phyloP scores from a whole-genome alignment of 1,284 basidiomycete species.

The Pisolithus thermaeus region DNA sequence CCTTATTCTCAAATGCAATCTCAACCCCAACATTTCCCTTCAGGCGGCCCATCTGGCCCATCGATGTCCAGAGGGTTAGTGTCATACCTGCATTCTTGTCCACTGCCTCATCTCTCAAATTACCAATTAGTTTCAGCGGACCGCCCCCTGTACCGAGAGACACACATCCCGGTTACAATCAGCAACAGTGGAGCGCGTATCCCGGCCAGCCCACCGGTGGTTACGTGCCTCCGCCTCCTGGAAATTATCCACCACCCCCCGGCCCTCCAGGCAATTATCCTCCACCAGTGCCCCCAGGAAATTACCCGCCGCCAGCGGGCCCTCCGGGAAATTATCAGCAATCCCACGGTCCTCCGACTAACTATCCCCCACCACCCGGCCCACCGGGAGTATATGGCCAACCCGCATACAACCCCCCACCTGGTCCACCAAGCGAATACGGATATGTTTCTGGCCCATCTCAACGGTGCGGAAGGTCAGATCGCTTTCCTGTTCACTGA shows the following conservation, averaged over 20 bases:
- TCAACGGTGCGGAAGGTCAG: constrained; percentile 5
- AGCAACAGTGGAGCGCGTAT: constrained; percentile 31
- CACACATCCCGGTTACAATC: constrained; percentile 34
- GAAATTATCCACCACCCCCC: constrained; percentile 7
- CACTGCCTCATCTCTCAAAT: background rate
- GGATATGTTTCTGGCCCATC: constrained; percentile 34
- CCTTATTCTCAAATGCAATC: background rate
- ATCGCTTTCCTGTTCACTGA: background rate
- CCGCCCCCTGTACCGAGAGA: constrained; percentile 23
- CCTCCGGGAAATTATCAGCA: background rate
- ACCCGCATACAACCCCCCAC: constrained; percentile 3
- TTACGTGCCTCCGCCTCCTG: constrained; percentile 15
- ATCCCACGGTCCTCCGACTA: constrained; percentile 19
- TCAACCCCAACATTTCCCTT: background rate
- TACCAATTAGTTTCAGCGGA: constrained; percentile 17
- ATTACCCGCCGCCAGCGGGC: background rate
- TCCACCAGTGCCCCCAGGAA: constrained; percentile 3
- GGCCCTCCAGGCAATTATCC: constrained; percentile 6
- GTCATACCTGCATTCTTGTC: background rate
- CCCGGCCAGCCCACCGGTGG: constrained; percentile 32
- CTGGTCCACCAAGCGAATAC: constrained; percentile 19
- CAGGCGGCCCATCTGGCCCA: background rate
- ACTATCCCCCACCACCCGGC: constrained; percentile 12
- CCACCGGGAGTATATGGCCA: constrained; percentile 5
- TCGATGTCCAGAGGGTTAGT: constrained; percentile 12